Base-by-base conservation (phyloP, 352 stramenopile species). In the Thalassiosira livingstoniorum region DNA sequence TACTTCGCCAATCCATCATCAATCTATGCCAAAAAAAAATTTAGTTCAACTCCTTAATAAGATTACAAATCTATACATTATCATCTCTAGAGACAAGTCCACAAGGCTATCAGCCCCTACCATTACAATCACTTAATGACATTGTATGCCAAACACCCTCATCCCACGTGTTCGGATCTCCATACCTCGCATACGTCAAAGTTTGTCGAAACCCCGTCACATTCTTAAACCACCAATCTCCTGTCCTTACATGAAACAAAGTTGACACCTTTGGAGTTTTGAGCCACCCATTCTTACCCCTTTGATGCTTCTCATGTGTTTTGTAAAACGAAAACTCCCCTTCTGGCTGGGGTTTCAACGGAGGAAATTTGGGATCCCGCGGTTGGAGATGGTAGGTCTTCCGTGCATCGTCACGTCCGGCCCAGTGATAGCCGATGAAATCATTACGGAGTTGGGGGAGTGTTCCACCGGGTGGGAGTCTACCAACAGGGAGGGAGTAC, bases 401-500 rank as follows among this genome's bases (percentile, higher is more conserved):
- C n/a, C n/a, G n/a, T n/a, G 25, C 45, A 51, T 67, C 58, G 21
- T 67, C 4, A 27, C 58, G 58, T 7, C 58, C 58, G 42, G 31
- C 58, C 58, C 2, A 67, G 15, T 67, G 58, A 51, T 51, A 47
- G 25, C 58, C 58, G n/a, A 67, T 67, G 25, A 13, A 45, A 67
- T 67, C 58, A n/a, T 2, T n/a, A 4, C 29, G 42, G 27, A 45
- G 42, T 47, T 47, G 5, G 25, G 15, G 58, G 2, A 66, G 13
- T 7, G 0, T 23, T 51, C 0, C 11, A 4, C 29, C 2, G 4
- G 31, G 58, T 31, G 58, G 58, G 21, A 60, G 25, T n/a, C 35
- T 64, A 0, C 27, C 45, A 7, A 75, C 27, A 25, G 65, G 65
- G 25, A 75, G 37, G 15, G 7, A 34, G 60, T 83, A 79, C 67